Evolutionary conservation across 2,329 filamentous ascomycete species (phyloP).

Genomic region (Cadophora luteo-olivacea): DNA sequence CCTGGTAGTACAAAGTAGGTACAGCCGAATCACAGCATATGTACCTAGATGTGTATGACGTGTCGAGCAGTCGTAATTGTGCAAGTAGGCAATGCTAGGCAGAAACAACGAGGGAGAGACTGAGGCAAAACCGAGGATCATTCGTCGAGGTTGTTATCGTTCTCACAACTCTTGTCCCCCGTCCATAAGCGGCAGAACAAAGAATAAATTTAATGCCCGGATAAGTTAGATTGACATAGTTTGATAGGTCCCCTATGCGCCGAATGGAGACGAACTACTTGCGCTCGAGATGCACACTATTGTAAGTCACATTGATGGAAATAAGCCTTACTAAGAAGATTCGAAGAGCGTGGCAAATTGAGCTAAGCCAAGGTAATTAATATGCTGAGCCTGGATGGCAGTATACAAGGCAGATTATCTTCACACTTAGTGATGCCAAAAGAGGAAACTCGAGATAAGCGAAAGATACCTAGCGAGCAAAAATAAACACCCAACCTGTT

Average conservation of each 20-base stretch:
- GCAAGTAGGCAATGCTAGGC: not conserved
- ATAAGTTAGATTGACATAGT: not conserved
- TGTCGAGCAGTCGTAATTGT: not conserved
- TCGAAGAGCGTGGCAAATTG: too few species aligned
- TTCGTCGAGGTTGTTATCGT: not conserved
- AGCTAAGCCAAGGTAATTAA: too few species aligned
- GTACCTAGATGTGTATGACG: not conserved
- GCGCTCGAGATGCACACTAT: too few species aligned
- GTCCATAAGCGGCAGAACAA: not conserved
- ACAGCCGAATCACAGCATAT: not conserved
- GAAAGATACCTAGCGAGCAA: not conserved
- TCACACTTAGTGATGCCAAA: not conserved
- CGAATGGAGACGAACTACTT: not conserved
- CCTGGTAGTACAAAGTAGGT: not conserved
- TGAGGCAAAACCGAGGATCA: not conserved
- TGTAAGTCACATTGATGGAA: too few species aligned
- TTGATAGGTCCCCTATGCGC: not conserved
- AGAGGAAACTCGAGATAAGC: not conserved
- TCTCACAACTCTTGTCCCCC: not conserved
- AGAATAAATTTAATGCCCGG: not conserved
- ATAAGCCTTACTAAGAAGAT: too few species aligned
- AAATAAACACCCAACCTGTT: not conserved
- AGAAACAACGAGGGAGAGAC: not conserved
- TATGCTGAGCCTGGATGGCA: too few species aligned
- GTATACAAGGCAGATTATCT: too few species aligned